Evolutionary conservation across 129 eudicot species (phyloP), one percentile per base, ranked within the genome.

Genomic region (Pittosporum tobira): DNA sequence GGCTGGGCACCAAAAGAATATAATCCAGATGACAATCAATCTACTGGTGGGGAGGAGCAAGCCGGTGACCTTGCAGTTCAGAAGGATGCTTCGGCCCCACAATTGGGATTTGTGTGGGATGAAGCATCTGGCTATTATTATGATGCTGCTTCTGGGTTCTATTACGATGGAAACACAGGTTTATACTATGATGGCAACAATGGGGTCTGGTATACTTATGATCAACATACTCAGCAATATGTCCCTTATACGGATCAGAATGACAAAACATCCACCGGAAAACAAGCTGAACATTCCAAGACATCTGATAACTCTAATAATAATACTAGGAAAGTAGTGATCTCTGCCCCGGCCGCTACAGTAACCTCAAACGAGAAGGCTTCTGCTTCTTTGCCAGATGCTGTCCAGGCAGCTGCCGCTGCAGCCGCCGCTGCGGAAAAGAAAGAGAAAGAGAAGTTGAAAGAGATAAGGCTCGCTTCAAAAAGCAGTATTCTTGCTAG

Each of bases 1-100:
- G 99, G 99, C 47, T 91, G 99, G 99, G 94, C 88, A 38, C 99
- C 99, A 5, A 91, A 91, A 69, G 99, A 91, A 73, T 91, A 91
- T 63, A 78, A 91, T 76, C 89, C 98, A 14, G 96, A 91, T 68
- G 94, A 83, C 50, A 90, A 80, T 66, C 86, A 73, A 64, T 50
- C 87, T 9, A 74, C 78, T 15, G 84, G 71, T 28, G 78, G 71
- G 45, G 88, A 79, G 19, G 83, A 79, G n/a, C 85, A 79, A 66
- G 54, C 77, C 49, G 73, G 82, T 27, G 85, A 61, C 52, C 63
- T 52, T 48, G 62, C 80, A 12, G 77, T 60, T 36, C 81, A 47
- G 51, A 81, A 56, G 55, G 87, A 77, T 53, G 65, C 78, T 57
- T 76, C 79, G 5, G 96, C 85, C 29, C 94, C 91, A 3, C 91